These are phyloP conservation scores for Draba incana DNA, from an alignment of 345 rosid genomes.

Conservation along the genomic window DNA sequence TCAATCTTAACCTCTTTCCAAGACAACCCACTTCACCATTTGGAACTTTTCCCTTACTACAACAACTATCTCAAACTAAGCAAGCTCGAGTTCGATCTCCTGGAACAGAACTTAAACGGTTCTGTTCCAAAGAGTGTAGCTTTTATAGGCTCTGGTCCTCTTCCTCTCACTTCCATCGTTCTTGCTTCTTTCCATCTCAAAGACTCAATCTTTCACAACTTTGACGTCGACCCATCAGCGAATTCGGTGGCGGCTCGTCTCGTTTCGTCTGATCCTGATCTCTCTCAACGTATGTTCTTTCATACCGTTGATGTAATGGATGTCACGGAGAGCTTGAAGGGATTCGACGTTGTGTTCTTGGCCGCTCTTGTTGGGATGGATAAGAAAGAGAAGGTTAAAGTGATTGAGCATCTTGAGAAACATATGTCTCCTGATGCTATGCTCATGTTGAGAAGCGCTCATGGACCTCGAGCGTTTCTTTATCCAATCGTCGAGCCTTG, in stretches of 20 bases:
- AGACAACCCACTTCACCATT: slow-evolving; percentile 75
- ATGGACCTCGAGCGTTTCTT: slow-evolving; percentile 87
- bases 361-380: slow-evolving; percentile 96
- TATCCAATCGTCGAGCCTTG: slow-evolving; percentile 73
- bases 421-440: slow-evolving; percentile 74
- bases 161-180: slow-evolving; percentile 81
- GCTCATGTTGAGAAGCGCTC: slow-evolving; percentile 90
- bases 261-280: slow-evolving; percentile 63
- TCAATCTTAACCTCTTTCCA: slow-evolving; percentile 59
- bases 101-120: slow-evolving; percentile 44
- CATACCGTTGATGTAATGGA: slow-evolving; percentile 65
- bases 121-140: slow-evolving; percentile 61
- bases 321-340: slow-evolving; percentile 50
- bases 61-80: slow-evolving; percentile 79
- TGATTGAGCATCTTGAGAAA: slow-evolving; percentile 69
- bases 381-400: slow-evolving; percentile 61
- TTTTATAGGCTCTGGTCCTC: slow-evolving; percentile 89
- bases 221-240: slow-evolving; percentile 66
- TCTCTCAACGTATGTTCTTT: slow-evolving; percentile 70
- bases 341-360: slow-evolving; percentile 85
- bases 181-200: slow-evolving; percentile 68
- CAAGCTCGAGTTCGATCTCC: slow-evolving; percentile 70
- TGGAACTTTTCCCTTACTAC: slow-evolving; percentile 73
- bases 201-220: slow-evolving; percentile 68
- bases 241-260: slow-evolving; percentile 58